These are phyloP conservation scores for Trichosporon inkin DNA, from an alignment of 1,284 basidiomycete species.

Conservation along the genomic window DNA sequence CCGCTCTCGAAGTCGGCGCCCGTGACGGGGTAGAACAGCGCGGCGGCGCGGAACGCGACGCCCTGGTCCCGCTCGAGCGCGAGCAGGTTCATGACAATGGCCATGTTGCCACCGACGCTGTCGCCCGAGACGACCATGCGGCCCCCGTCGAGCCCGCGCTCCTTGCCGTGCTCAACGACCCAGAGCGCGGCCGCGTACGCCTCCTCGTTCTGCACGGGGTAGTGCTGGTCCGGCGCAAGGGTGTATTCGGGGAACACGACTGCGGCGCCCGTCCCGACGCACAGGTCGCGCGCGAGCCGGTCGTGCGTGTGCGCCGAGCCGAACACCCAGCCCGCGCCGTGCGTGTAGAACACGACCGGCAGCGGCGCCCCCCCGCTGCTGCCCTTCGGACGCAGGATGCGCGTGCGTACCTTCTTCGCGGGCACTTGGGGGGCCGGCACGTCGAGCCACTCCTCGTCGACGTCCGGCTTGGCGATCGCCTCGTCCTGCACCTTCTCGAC, in stretches of 20 bases:
- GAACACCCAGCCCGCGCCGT: constrained; percentile 22
- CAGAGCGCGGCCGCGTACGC: constrained; percentile 17
- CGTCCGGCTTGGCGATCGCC: constrained; percentile 12
- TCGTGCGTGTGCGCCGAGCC: constrained; percentile 23
- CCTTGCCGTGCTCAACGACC: constrained; percentile 16
- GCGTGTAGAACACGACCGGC: constrained; percentile 20
- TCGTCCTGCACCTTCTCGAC: constrained; percentile 16
- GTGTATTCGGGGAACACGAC: constrained; percentile 22
- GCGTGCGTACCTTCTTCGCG: background rate
- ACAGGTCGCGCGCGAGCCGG: constrained; percentile 18
- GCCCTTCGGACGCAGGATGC: constrained; percentile 19
- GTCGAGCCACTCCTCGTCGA: constrained; percentile 22
- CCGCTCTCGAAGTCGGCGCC: constrained; percentile 19
- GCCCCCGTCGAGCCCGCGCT: constrained; percentile 12
- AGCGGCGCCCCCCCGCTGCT: constrained; percentile 9
- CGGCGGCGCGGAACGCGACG: constrained; percentile 10
- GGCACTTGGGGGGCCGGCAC: constrained; percentile 1
- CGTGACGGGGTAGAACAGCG: constrained; percentile 20
- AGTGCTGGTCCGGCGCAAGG: constrained; percentile 16
- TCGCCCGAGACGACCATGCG: constrained; percentile 19
- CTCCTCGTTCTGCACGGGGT: constrained; percentile 20
- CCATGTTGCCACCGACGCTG: constrained; percentile 21
- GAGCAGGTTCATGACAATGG: constrained; percentile 16
- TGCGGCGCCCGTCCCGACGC: constrained; percentile 17
- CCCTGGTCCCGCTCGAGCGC: constrained; percentile 10